A percentile compares a stretch with the other conserved stretches of the same genome.
phyloP scores from a whole-genome alignment of 1,139 yeast species.

The Geotrichum klebahnii region DNA sequence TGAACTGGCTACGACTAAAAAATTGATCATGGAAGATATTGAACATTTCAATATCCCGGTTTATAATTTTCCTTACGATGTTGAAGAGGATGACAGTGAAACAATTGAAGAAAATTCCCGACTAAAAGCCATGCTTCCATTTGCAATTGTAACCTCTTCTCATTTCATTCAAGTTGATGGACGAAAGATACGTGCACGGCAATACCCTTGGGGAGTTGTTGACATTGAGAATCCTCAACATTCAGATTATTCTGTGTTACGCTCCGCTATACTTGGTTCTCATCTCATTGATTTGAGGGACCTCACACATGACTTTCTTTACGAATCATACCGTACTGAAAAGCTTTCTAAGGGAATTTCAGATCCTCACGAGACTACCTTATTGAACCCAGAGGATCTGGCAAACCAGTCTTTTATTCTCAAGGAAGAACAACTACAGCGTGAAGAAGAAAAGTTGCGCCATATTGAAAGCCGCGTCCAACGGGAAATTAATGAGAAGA shows the following conservation, averaged over 20 bases:
- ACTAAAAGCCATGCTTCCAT: slow-evolving; percentile 70
- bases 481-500: slow-evolving; percentile 76
- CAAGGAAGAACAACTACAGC: slow-evolving; percentile 43
- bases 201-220: slow-evolving; percentile 87
- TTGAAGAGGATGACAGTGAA: slow-evolving; percentile 61
- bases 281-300: slow-evolving; percentile 89
- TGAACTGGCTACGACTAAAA: slow-evolving; percentile 70
- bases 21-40: slow-evolving; percentile 62
- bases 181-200: slow-evolving; percentile 63
- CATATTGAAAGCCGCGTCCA: slow-evolving; percentile 63
- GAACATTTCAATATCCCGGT: slow-evolving; percentile 73
- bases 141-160: slow-evolving; percentile 77
- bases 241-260: slow-evolving; percentile 72
- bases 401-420: slow-evolving; percentile 41
- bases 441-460: slow-evolving; percentile 37
- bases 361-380: slow-evolving; percentile 27
- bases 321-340: slow-evolving; percentile 89
- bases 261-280: slow-evolving; percentile 74
- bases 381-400: slow-evolving; percentile 41
- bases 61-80: slow-evolving; percentile 71
- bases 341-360: slow-evolving; percentile 50
- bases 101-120: slow-evolving; percentile 75
- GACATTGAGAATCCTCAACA: slow-evolving; percentile 78
- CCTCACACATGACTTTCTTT: slow-evolving; percentile 82
- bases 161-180: slow-evolving; percentile 61